Base-by-base conservation (phyloP, 2,329 filamentous ascomycete genomes). In the Rhexocercosporidium sp. region DNA sequence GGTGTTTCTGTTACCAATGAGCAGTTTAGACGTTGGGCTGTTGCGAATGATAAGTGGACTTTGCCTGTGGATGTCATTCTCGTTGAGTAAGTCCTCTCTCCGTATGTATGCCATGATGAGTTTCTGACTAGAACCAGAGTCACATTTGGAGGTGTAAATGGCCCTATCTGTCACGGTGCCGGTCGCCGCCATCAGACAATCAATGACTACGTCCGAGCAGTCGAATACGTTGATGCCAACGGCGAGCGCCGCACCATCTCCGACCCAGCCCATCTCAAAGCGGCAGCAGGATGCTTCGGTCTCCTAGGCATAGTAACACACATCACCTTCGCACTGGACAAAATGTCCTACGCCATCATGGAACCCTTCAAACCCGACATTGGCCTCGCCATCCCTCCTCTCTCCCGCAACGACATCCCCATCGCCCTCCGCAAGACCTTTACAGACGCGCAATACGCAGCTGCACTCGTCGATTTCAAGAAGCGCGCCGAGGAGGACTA, bases 301-400 rank as follows among this genome's bases (percentile, higher is more conserved):
- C 77, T 84, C 2, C 77, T 84, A 20, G 82, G 82, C 3, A 77
- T 85, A 18, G 78, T 84, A 16, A 85, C 83, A 0, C 82, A 85
- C 70, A 77, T 84, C 53, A 84, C 82, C 0, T 78, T 84, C 25
- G 81, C 82, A 69, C 75, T 84, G 18, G 79, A 82, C 49, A 76
- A 79, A 0, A 83, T 85, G 81, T 79, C 77, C 3, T 84, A 84
- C 61, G 82, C 82, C 1, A 72, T 81, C n/a, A 77, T 84, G 72
- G 69, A 78, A 46, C 82, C 83, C 1, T 68, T 75, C n/a, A 84
- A 84, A 69, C 70, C 80, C 9, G 78, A 79, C 49, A 77, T 82
- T 12, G 75, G 78, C 8, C 74, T 81, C 18, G 81, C 82, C 8
- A 79, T 84, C 31, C 82, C 82, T 1, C 82, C 82, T n/a, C 75